Conservation (phyloP, 306 rosid species). For the Ziziphus jujuba region DNA sequence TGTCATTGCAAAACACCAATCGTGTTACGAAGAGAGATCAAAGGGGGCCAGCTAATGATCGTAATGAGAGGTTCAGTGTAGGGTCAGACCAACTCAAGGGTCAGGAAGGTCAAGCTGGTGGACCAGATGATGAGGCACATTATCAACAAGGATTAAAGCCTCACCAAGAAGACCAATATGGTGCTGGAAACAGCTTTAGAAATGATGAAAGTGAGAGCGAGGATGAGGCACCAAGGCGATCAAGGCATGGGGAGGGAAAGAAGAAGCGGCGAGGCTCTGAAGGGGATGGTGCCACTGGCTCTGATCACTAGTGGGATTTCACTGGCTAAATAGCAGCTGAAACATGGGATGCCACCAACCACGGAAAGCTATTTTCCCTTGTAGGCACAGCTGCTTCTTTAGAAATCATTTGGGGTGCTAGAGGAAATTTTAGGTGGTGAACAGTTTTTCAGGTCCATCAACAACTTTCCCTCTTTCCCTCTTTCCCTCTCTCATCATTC, state of each 20-base stretch:
- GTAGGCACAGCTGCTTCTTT: conserved; percentile 21
- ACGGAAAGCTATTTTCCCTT: conserved; percentile 30
- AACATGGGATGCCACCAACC: conserved; percentile 29
- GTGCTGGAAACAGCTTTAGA: conserved; percentile 44
- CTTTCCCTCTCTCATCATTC: neutral
- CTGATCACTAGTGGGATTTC: conserved; percentile 46
- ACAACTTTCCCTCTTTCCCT: neutral
- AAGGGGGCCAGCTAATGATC: conserved; percentile 52
- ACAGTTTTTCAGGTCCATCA: neutral
- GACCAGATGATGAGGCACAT: conserved; percentile 65
- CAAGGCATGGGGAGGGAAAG: conserved; percentile 95
- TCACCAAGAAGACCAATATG: conserved; percentile 58
- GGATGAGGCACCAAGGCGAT: conserved; percentile 96
- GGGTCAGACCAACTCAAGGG: conserved; percentile 74
- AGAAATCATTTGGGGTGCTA: conserved; percentile 23
- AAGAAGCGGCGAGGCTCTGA: conserved; percentile 73
- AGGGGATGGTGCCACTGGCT: conserved; percentile 48
- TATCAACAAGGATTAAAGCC: conserved; percentile 61
- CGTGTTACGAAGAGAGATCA: conserved; percentile 68
- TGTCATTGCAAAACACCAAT: conserved; percentile 52
- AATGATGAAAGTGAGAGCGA: conserved; percentile 93
- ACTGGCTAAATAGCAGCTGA: conserved; percentile 12
- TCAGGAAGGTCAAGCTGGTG: conserved; percentile 69
- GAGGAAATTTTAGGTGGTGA: conserved; percentile 9
- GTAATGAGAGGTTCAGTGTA: conserved; percentile 64